Evolutionary conservation across 2,329 filamentous ascomycete genomes (phyloP), one percentile per base, ranked within the genome.

Genomic region (Trichoderma lentiforme): DNA sequence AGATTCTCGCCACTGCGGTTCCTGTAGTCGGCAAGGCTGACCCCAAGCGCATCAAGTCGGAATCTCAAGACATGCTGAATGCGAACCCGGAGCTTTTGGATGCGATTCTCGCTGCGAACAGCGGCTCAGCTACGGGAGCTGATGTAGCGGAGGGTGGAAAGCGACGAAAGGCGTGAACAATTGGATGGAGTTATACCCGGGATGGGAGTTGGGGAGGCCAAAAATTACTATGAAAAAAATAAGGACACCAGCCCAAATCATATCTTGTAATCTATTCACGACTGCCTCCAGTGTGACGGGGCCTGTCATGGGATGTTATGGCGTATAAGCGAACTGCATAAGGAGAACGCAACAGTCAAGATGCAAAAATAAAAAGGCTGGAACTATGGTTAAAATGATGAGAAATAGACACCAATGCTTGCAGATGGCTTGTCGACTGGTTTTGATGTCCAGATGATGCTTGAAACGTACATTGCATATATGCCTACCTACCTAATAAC

Each of bases 1-100:
- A 90, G 79, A 89, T 93, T 83, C 84, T 96, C 62, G 92, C 92
- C 12, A 87, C 86, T n/a, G 86, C 87, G 53, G 85, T 95, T 4
- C 88, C 90, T 1, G 79, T 87, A 36, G 86, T 95, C 73, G 92
- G 90, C 65, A 86, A 85, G 75, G 86, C 86, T 36, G 93, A 95
- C 77, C 87, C 90, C 47, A 87, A 88, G 80, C 85, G 86, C 71
- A 85, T 85, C n/a, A 78, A 77, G 73, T 75, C 78, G 51, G 78
- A 80, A 3, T 77, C 81, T 6, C 78, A 82, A 64, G 79, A 82
- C 32, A 76, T 83, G 43, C 73, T 83, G 8, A 79, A 82, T 34
- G 81, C 82, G 32, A 82, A 83, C 64, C 79, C 86, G 1, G 84
- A 85, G 51, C 81, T 89, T 60, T 79, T 90, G 71, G 84, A 86